A percentile compares a stretch with the other conserved stretches of the same genome.
These are phyloP conservation scores for Phytophthora litchii DNA, from an alignment of 352 stramenopile species.

Conservation along the genomic window DNA sequence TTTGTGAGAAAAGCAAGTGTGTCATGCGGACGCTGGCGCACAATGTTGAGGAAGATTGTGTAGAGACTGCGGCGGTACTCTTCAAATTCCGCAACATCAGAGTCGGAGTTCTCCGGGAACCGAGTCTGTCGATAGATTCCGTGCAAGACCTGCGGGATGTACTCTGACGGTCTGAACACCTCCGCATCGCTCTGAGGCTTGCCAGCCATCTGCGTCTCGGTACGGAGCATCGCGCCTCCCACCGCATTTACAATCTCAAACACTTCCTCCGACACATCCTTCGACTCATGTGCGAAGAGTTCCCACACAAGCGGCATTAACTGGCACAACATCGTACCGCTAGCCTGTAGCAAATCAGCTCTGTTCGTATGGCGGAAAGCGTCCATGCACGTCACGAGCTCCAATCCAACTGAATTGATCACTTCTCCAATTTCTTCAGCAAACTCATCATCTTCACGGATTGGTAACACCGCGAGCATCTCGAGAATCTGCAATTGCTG, in stretches of 20 bases:
- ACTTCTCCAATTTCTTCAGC: slow-evolving; percentile 83
- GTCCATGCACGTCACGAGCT: slow-evolving; percentile 84
- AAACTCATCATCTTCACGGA: slow-evolving; percentile 83
- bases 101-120: slow-evolving; percentile 74
- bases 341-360: slow-evolving; percentile 48
- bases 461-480: slow-evolving; percentile 57
- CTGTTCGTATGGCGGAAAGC: slow-evolving; percentile 69
- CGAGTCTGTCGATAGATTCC: slow-evolving; percentile 86
- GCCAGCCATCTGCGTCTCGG: slow-evolving; percentile 42
- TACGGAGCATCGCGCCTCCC: slow-evolving; percentile 64
- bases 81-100: slow-evolving; percentile 85
- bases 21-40: slow-evolving; percentile 69
- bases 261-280: slow-evolving; percentile 86
- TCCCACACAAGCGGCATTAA: slow-evolving; percentile 86
- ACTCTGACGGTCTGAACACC: slow-evolving; percentile 76
- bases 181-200: slow-evolving; percentile 40
- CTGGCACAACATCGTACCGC: slow-evolving; percentile 62
- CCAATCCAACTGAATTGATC: slow-evolving; percentile 80
- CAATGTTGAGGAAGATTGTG: slow-evolving; percentile 90
- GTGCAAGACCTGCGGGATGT: slow-evolving; percentile 80
- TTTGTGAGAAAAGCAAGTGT: slow-evolving; percentile 74
- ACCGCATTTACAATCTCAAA: slow-evolving; percentile 88
- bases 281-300: slow-evolving; percentile 81
- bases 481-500: slow-evolving; percentile 72
- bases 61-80: slow-evolving; percentile 83